Evolutionary conservation across 2,329 filamentous ascomycete species (phyloP), one percentile per base, ranked within the genome.

Genomic region (Trichoderma semiorbis): DNA sequence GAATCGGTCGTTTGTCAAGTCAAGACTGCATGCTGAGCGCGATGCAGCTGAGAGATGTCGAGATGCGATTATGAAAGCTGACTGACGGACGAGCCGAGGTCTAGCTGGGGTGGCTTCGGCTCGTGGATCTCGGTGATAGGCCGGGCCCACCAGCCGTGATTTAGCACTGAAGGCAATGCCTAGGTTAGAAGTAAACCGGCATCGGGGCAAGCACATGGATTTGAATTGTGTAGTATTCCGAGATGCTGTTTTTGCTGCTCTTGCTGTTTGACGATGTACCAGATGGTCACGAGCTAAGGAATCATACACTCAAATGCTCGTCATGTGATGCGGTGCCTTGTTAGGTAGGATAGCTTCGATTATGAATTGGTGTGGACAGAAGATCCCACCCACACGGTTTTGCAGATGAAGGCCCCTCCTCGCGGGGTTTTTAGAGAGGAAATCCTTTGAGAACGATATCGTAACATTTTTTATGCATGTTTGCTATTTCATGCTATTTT

Each of bases 91-190:
- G 71, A 70, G 71, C 71, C 71, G 71, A 72, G 71, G 71, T 72
- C 60, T 65, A n/a, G 32, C 58, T 69, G 71, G 66, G 60, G 71
- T 70, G 65, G 47, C 65, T 72, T 72, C 71, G 66, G 71, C 67
- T 60, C 55, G 71, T 57, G 61, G 61, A 66, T 71, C 61, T 60
- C 26, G 26, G 43, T 69, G 66, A 61, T 50, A 62, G 66, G 66
- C 57, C 39, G 55, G 66, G 66, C 5, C 65, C 57, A 67, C 57
- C 28, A 53, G 66, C 66, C 57, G 64, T 60, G 28, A 34, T 60
- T 60, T 60, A 60, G 57, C 57, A 60, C 28, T 53, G 4, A 21
- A 53, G 2, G 47, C 28, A 60, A 60, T 30, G 8, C 55, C 18
- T 53, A 53, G 47, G 47, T 53, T 53, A 53, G 11, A 24, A 53